phyloP scores from a whole-genome alignment of 2,329 filamentous ascomycete genomes.

The Trichoderma endophyticum region DNA sequence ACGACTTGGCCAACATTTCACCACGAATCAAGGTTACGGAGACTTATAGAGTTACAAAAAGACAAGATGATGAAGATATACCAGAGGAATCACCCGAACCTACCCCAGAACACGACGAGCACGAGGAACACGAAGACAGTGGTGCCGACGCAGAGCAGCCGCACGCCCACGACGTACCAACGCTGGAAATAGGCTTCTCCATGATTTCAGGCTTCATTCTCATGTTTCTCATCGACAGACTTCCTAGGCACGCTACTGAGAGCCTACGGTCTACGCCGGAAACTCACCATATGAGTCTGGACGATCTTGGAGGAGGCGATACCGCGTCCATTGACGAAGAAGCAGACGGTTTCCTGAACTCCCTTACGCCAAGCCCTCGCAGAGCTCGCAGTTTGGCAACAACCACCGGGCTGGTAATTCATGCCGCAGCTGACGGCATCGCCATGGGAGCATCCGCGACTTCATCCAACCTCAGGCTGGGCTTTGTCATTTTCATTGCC shows the following conservation, averaged over 20 bases:
- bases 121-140: slow-evolving; percentile 28
- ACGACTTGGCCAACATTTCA: neutral
- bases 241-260: slow-evolving; percentile 70
- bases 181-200: slow-evolving; percentile 80
- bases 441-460: slow-evolving; percentile 89
- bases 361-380: slow-evolving; percentile 54
- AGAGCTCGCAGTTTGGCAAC: slow-evolving; percentile 69
- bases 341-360: slow-evolving; percentile 58
- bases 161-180: slow-evolving; percentile 48
- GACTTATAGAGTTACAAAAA: neutral
- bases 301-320: slow-evolving; percentile 66
- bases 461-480: slow-evolving; percentile 68
- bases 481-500: slow-evolving; percentile 89
- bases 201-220: slow-evolving; percentile 85
- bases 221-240: slow-evolving; percentile 92
- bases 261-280: slow-evolving; percentile 61
- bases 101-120: slow-evolving; percentile 4
- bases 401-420: slow-evolving; percentile 91
- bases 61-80: slow-evolving; percentile 9
- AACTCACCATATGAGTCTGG: slow-evolving; percentile 83
- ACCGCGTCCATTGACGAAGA: slow-evolving; percentile 51
- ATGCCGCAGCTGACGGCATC: slow-evolving; percentile 91
- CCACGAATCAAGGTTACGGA: slow-evolving; percentile 4
- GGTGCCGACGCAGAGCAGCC: slow-evolving; percentile 30
- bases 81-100: slow-evolving; percentile 13